A percentile compares a stretch with the other conserved stretches of the same genome.
Conservation (phyloP, 2,329 filamentous ascomycete genomes). For the Hortaea werneckii region DNA sequence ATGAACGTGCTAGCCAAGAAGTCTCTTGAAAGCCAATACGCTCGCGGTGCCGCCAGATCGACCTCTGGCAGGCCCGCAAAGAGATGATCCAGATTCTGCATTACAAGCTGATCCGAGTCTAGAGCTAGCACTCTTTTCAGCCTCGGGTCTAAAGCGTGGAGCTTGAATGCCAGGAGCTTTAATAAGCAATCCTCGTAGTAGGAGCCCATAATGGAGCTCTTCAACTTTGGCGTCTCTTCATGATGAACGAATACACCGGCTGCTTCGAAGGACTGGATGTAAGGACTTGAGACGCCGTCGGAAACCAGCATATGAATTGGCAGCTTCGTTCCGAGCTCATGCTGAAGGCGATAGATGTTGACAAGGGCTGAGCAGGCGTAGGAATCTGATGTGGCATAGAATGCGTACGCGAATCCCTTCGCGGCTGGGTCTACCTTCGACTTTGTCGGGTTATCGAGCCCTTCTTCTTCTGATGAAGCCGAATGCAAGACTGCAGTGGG, state of each 20-base stretch:
- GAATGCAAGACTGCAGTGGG: background rate
- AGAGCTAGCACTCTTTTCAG: slow-evolving; percentile 17
- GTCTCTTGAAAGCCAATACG: slow-evolving; percentile 22
- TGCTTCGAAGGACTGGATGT: slow-evolving; percentile 10
- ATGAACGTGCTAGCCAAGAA: slow-evolving; percentile 20
- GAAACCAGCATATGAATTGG: slow-evolving; percentile 19
- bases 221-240: slow-evolving; percentile 12
- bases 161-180: slow-evolving; percentile 21
- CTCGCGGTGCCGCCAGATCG: slow-evolving; percentile 20
- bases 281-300: slow-evolving; percentile 7
- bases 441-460: background rate
- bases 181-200: slow-evolving; percentile 21
- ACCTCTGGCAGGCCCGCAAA: slow-evolving; percentile 16
- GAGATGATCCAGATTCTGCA: slow-evolving; percentile 20
- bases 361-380: slow-evolving; percentile 23
- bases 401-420: slow-evolving; percentile 17
- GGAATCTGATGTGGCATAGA: slow-evolving; percentile 19
- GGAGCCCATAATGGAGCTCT: slow-evolving; percentile 1
- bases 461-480: background rate
- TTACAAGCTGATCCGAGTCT: slow-evolving; percentile 22
- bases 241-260: slow-evolving; percentile 11
- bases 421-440: background rate
- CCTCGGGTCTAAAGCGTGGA: slow-evolving; percentile 15
- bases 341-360: slow-evolving; percentile 19
- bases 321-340: slow-evolving; percentile 9